Conservation (phyloP, 495 filamentous ascomycete species). For the Aspergillus funiculosus region DNA sequence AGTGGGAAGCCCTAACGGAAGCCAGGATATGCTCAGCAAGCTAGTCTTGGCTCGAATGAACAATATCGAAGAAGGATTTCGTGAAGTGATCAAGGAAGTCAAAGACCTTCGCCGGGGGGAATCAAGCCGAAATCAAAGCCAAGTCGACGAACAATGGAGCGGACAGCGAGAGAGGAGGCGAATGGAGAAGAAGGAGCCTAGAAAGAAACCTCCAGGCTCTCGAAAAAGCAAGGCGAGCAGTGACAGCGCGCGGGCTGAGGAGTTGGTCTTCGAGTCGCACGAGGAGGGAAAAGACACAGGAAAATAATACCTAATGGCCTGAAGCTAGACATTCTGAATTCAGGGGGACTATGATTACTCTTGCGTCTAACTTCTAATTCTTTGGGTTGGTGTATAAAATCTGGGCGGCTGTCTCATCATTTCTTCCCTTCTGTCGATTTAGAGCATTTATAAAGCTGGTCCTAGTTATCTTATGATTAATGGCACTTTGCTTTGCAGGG, state of each 20-base stretch:
- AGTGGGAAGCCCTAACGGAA: conserved; percentile 33
- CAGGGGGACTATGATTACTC: background rate
- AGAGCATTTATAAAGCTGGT: no score
- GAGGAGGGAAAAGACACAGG: background rate
- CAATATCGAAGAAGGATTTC: conserved; percentile 77
- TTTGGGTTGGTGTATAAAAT: background rate
- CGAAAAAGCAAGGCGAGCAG: conserved; percentile 21
- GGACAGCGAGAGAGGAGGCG: conserved; percentile 25
- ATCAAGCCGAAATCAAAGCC: conserved; percentile 32
- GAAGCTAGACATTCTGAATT: no score
- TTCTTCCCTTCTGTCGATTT: no score
- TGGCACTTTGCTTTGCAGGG: no score
- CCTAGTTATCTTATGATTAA: no score
- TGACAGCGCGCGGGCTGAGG: conserved; percentile 13
- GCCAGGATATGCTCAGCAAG: conserved; percentile 66
- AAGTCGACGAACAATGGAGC: conserved; percentile 22
- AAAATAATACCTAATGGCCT: background rate
- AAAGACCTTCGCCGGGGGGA: conserved; percentile 48
- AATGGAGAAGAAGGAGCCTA: conserved; percentile 26
- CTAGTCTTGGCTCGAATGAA: conserved; percentile 91
- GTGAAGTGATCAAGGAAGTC: conserved; percentile 78
- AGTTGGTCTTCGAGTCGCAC: background rate
- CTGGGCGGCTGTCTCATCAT: conserved; percentile 13
- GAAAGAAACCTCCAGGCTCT: conserved; percentile 21
- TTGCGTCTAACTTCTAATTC: background rate